A percentile compares a stretch with the other conserved stretches of the same genome.
Conservation (phyloP, 2,329 filamentous ascomycete genomes). For the Ustulina deusta region DNA sequence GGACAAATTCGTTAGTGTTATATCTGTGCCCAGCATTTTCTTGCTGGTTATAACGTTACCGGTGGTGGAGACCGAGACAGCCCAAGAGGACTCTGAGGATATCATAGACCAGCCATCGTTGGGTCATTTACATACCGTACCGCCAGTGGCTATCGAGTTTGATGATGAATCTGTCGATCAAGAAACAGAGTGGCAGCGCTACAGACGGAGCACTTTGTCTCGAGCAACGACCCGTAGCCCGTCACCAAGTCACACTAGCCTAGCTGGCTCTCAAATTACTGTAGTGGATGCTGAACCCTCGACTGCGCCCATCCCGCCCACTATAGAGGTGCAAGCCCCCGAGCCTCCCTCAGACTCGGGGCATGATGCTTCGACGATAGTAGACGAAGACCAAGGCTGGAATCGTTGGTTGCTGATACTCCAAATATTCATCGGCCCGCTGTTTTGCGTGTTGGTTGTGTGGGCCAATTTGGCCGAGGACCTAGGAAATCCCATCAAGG, state of each 20-base stretch:
- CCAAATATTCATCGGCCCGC: conserved; percentile 87
- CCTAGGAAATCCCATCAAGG: conserved; percentile 61
- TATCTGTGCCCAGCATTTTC: conserved; percentile 91
- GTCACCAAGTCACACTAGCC: conserved; percentile 50
- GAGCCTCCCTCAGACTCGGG: conserved; percentile 45
- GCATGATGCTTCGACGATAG: conserved; percentile 46
- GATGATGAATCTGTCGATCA: conserved; percentile 50
- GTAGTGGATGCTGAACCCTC: conserved; percentile 30
- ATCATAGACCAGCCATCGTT: conserved; percentile 50
- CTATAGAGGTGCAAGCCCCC: conserved; percentile 38
- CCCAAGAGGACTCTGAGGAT: conserved; percentile 61
- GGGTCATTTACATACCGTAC: conserved; percentile 49
- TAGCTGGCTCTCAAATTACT: conserved; percentile 40
- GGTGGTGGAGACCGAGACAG: conserved; percentile 80
- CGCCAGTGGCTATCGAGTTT: conserved; percentile 54
- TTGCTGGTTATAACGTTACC: conserved; percentile 90
- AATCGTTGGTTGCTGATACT: conserved; percentile 89
- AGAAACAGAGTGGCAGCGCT: conserved; percentile 71
- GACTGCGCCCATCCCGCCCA: conserved; percentile 25
- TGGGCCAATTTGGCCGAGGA: conserved; percentile 77
- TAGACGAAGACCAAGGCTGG: conserved; percentile 71
- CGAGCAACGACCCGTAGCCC: conserved; percentile 47
- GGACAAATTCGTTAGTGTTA: conserved; percentile 83
- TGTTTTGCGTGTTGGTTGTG: conserved; percentile 82
- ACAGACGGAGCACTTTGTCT: conserved; percentile 61